These are phyloP conservation scores for Calocybe gambosa DNA, from an alignment of 1,284 basidiomycete genomes.

Conservation along the genomic window DNA sequence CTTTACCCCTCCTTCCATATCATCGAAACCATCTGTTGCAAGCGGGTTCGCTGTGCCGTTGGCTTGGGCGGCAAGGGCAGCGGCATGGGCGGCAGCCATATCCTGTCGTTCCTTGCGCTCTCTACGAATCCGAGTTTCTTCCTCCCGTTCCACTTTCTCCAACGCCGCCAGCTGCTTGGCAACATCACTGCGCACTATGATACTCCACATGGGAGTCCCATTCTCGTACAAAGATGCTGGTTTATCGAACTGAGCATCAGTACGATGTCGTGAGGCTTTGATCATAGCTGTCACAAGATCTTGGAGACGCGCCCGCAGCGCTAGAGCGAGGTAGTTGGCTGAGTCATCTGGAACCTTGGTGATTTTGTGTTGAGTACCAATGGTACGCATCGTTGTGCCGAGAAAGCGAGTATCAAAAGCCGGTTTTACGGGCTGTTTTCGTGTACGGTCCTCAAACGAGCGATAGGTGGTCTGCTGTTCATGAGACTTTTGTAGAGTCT, in stretches of 20 bases:
- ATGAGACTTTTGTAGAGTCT: constrained; percentile 60
- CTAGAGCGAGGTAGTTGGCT: constrained; percentile 72
- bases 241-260: constrained; percentile 64
- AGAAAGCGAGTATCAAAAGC: constrained; percentile 60
- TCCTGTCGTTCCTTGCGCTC: constrained; percentile 72
- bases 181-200: constrained; percentile 66
- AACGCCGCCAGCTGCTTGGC: constrained; percentile 69
- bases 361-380: constrained; percentile 60
- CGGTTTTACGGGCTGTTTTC: constrained; percentile 62
- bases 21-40: constrained; percentile 29
- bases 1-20: constrained; percentile 52
- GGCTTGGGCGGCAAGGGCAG: constrained; percentile 53
- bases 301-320: constrained; percentile 69
- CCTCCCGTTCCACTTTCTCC: constrained; percentile 74
- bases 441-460: constrained; percentile 64
- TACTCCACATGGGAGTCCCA: constrained; percentile 71
- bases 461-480: constrained; percentile 55
- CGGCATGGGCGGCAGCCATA: constrained; percentile 58
- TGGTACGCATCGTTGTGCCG: constrained; percentile 54
- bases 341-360: constrained; percentile 63
- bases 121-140: constrained; percentile 65
- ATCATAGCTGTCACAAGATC: constrained; percentile 69
- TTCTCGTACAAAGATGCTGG: constrained; percentile 60
- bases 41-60: constrained; percentile 28
- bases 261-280: constrained; percentile 64